Conservation (phyloP, 176 grass and related monocot species). For the Cenchrus americanus region DNA sequence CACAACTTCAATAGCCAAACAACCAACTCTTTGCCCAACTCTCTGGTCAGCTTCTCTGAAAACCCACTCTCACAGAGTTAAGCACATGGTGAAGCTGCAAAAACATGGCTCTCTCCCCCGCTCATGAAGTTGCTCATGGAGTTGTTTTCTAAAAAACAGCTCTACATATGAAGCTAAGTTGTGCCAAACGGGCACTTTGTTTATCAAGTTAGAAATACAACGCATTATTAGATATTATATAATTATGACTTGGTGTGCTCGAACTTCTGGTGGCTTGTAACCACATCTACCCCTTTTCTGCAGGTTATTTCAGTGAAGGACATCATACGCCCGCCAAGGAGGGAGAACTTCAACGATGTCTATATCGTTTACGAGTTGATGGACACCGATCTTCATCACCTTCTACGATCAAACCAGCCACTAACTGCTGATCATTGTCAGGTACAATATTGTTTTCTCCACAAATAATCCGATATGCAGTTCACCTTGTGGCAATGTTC, state of each 20-base stretch:
- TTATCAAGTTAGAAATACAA: not conserved
- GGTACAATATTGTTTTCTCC: conserved; percentile 39
- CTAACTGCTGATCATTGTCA: conserved; percentile 96
- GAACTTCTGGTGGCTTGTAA: not conserved
- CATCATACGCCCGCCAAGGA: conserved; percentile 90
- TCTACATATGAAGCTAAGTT: too few species aligned
- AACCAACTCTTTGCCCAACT: too few species aligned
- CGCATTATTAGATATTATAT: not conserved
- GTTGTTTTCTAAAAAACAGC: too few species aligned
- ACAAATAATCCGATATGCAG: not conserved
- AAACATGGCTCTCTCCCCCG: too few species aligned
- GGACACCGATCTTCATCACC: conserved; percentile 97
- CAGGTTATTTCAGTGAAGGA: conserved; percentile 97
- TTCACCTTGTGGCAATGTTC: not conserved
- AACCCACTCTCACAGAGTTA: too few species aligned
- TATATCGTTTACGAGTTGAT: conserved; percentile 96
- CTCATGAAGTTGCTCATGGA: too few species aligned
- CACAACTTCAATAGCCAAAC: too few species aligned
- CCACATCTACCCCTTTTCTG: not conserved
- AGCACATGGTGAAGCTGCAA: too few species aligned
- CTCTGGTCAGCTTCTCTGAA: too few species aligned
- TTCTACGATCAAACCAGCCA: conserved; percentile 84
- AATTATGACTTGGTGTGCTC: not conserved
- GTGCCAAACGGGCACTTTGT: too few species aligned
- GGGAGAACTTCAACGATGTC: conserved; percentile 96